Evolutionary conservation across 306 rosid species (phyloP).

Genomic region (Vigna nakashimae): DNA sequence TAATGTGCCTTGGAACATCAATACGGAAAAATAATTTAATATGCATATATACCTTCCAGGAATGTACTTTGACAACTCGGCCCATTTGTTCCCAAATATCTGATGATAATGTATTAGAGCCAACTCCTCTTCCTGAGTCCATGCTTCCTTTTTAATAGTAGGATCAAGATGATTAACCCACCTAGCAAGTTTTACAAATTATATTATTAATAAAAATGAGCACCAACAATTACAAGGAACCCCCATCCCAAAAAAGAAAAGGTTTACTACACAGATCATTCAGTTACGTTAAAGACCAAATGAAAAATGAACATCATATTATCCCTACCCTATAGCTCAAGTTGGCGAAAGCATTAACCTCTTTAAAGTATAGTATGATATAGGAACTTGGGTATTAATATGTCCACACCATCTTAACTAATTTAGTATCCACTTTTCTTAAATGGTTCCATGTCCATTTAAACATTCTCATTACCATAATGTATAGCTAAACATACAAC

Average conservation of each 20-base stretch:
- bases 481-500: neutral
- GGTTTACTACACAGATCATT: neutral
- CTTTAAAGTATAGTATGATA: no score
- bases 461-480: neutral
- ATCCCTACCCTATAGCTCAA: neutral
- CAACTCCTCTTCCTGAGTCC: conserved; percentile 97
- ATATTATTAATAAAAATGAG: conserved; percentile 26
- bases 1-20: conserved; percentile 18
- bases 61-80: conserved; percentile 86
- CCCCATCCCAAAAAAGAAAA: neutral
- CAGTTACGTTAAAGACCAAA: neutral
- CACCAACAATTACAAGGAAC: neutral
- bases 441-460: neutral
- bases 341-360: no score
- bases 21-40: neutral
- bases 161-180: conserved; percentile 99
- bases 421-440: neutral
- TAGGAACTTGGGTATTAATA: no score
- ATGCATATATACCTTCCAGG: conserved; percentile 84
- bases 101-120: conserved; percentile 93
- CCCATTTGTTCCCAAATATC: conserved; percentile 94
- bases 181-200: conserved; percentile 54
- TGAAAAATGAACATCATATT: conserved; percentile 9
- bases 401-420: neutral
- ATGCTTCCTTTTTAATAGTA: conserved; percentile 91